Conservation (phyloP, 2,329 filamentous ascomycete genomes). For the Penicillium sp. region DNA sequence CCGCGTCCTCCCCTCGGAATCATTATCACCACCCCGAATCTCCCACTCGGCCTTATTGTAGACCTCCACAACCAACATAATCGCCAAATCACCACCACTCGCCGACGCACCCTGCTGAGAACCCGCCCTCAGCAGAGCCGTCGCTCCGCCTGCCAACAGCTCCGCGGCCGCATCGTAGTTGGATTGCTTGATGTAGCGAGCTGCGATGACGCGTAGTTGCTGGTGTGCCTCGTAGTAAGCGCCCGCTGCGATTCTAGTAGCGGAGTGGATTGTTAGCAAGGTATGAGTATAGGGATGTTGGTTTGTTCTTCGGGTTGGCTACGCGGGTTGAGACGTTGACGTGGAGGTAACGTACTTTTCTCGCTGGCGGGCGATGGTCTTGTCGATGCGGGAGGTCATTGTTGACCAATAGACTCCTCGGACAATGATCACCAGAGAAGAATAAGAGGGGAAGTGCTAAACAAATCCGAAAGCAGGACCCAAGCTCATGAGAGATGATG, state of each 20-base stretch:
- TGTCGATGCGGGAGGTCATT: constrained; percentile 59
- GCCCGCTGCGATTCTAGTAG: constrained; percentile 78
- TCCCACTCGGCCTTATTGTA: constrained; percentile 83
- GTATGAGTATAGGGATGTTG: too few species aligned
- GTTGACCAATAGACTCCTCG: background rate
- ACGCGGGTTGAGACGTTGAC: background rate
- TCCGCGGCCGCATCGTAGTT: constrained; percentile 87
- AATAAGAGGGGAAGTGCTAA: background rate
- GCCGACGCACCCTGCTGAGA: constrained; percentile 85
- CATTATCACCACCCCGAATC: constrained; percentile 58
- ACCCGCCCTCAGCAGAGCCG: constrained; percentile 66
- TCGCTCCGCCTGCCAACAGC: constrained; percentile 80
- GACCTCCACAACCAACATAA: constrained; percentile 84
- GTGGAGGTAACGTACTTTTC: constrained; percentile 57
- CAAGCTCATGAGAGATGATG: background rate
- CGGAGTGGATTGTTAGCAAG: background rate
- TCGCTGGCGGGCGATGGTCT: constrained; percentile 74
- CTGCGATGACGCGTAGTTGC: constrained; percentile 92
- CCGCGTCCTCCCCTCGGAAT: constrained; percentile 64
- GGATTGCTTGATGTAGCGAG: constrained; percentile 84
- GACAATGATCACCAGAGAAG: background rate
- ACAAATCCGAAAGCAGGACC: background rate
- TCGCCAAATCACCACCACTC: constrained; percentile 84
- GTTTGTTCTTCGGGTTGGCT: background rate
- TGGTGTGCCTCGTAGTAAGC: constrained; percentile 98